Conservation (phyloP, 2,329 filamentous ascomycete species). For the Penicillium olsonii region DNA sequence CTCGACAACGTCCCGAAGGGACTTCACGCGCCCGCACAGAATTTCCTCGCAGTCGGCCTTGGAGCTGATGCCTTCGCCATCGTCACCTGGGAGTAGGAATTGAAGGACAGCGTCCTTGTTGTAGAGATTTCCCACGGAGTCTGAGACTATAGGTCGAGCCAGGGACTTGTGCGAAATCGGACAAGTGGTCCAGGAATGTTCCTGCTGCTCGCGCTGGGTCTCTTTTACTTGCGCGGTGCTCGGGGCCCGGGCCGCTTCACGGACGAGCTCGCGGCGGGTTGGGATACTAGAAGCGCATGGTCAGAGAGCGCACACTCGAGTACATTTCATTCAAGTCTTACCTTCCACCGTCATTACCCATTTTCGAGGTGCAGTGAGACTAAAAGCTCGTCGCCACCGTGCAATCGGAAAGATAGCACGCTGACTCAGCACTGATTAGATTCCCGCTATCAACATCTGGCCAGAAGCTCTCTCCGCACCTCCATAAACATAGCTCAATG, state of each 20-base stretch:
- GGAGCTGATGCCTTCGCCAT: slow-evolving; percentile 54
- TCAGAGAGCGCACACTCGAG: neutral
- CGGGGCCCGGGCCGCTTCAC: slow-evolving; percentile 80
- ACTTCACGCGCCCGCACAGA: slow-evolving; percentile 67
- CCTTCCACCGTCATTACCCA: slow-evolving; percentile 97
- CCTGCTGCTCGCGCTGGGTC: slow-evolving; percentile 77
- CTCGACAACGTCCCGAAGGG: slow-evolving; percentile 82
- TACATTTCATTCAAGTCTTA: slow-evolving; percentile 27
- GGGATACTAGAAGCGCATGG: slow-evolving; percentile 65
- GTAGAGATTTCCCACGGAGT: slow-evolving; percentile 81
- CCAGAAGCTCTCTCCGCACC: slow-evolving; percentile 41
- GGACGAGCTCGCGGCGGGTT: slow-evolving; percentile 92
- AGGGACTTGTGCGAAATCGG: slow-evolving; percentile 80
- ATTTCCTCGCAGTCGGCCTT: slow-evolving; percentile 64
- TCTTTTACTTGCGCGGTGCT: slow-evolving; percentile 88
- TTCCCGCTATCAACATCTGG: slow-evolving; percentile 38
- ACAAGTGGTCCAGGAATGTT: slow-evolving; percentile 84
- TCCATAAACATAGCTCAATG: slow-evolving; percentile 34
- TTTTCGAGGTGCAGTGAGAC: slow-evolving; percentile 42
- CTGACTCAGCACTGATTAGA: slow-evolving; percentile 37
- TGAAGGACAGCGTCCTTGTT: slow-evolving; percentile 90
- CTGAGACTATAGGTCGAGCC: slow-evolving; percentile 75
- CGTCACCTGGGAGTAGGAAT: slow-evolving; percentile 59
- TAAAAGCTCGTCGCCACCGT: slow-evolving; percentile 18
- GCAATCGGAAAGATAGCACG: slow-evolving; percentile 23